Conservation (phyloP, 1,284 basidiomycete species). For the Ustilago nuda region DNA sequence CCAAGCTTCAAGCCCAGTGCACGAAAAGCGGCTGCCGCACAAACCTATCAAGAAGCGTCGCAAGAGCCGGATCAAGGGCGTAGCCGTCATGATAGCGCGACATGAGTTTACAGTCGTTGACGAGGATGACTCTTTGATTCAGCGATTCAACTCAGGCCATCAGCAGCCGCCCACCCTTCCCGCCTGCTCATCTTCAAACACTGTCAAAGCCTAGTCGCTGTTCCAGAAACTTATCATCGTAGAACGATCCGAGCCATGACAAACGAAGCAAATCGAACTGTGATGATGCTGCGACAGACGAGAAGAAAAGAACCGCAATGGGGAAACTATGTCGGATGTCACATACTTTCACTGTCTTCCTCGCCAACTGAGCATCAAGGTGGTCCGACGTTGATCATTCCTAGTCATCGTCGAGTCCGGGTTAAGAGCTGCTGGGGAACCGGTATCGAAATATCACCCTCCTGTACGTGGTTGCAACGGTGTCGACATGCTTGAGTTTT, state of each 20-base stretch:
- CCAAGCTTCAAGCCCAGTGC: constrained; percentile 2
- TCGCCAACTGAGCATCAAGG: too few relatives aligned
- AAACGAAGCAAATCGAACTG: not conserved
- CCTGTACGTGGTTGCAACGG: too few relatives aligned
- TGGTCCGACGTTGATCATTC: too few relatives aligned
- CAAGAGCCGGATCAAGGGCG: constrained; percentile 40
- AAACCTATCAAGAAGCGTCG: constrained; percentile 30
- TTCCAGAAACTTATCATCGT: not conserved
- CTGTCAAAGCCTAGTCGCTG: not conserved
- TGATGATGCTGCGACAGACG: not conserved
- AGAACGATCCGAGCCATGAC: not conserved
- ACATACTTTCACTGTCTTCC: not conserved
- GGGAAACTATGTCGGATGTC: not conserved
- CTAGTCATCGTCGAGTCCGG: too few relatives aligned
- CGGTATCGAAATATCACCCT: too few relatives aligned
- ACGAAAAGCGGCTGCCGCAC: constrained; percentile 24
- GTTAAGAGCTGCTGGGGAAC: too few relatives aligned
- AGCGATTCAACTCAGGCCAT: constrained; percentile 6
- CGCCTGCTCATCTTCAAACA: not conserved
- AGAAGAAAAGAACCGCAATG: not conserved
- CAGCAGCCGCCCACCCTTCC: not conserved
- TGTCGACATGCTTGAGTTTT: too few relatives aligned
- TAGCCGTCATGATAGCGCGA: constrained; percentile 35
- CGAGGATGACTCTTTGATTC: constrained; percentile 38
- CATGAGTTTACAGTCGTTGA: constrained; percentile 43